Percentiles rank a stretch among this genome's conserved stretches.
Conservation (phyloP, 2,329 filamentous ascomycete species). For the Aspergillus arachidicola region DNA sequence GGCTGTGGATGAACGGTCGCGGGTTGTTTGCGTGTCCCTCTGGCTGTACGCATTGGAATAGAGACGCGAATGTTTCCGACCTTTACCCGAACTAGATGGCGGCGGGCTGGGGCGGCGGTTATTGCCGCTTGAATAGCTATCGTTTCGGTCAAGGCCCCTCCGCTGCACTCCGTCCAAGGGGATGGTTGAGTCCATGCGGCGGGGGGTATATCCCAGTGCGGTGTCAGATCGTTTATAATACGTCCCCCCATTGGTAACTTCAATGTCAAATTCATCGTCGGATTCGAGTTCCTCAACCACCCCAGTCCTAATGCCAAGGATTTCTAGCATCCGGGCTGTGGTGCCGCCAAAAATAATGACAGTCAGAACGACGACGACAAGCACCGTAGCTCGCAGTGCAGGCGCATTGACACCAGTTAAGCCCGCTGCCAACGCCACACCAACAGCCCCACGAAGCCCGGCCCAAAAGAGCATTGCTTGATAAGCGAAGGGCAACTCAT, state of each 20-base stretch:
- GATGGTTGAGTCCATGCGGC: slow-evolving; percentile 62
- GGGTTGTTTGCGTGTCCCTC: slow-evolving; percentile 47
- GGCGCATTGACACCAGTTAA: slow-evolving; percentile 79
- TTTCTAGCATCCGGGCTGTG: slow-evolving; percentile 96
- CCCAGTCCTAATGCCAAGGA: slow-evolving; percentile 91
- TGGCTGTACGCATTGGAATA: slow-evolving; percentile 53
- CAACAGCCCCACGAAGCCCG: slow-evolving; percentile 90
- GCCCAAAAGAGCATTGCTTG: slow-evolving; percentile 99
- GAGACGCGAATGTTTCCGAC: slow-evolving; percentile 50
- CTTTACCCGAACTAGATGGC: slow-evolving; percentile 33
- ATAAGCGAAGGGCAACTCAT: slow-evolving; percentile 92
- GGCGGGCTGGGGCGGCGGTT: slow-evolving; percentile 55
- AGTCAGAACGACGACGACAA: slow-evolving; percentile 94
- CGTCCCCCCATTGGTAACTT: slow-evolving; percentile 69
- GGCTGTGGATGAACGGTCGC: slow-evolving; percentile 48
- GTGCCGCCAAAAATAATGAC: slow-evolving; percentile 99
- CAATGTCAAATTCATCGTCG: slow-evolving; percentile 98
- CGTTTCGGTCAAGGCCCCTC: slow-evolving; percentile 32
- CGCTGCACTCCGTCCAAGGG: slow-evolving; percentile 52
- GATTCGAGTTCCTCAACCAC: slow-evolving; percentile 97
- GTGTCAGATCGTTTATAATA: slow-evolving; percentile 80
- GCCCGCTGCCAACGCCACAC: slow-evolving; percentile 88
- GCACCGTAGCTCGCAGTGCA: slow-evolving; percentile 87
- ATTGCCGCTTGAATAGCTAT: slow-evolving; percentile 62
- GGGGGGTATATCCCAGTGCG: slow-evolving; percentile 76